phyloP scores from a whole-genome alignment of 768 basidiomycete genomes.

The Mycena capillaripes region DNA sequence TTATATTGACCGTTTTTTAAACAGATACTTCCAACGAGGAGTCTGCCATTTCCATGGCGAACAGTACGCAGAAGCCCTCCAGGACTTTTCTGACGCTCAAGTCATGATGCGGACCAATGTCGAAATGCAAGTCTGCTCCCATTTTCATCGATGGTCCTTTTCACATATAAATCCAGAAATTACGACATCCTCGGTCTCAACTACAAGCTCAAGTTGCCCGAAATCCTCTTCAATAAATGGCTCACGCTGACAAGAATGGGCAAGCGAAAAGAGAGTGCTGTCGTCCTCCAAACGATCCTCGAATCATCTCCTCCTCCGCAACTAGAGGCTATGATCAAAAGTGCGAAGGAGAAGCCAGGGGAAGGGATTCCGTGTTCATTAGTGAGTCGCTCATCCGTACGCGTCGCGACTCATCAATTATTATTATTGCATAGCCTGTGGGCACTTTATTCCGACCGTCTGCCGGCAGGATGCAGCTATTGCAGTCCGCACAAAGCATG shows the following conservation, averaged over 20 bases:
- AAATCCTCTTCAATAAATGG: slow-evolving; percentile 36
- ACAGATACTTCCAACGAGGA: slow-evolving; percentile 40
- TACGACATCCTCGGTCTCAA: slow-evolving; percentile 37
- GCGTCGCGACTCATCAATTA: neutral
- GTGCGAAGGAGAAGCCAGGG: neutral
- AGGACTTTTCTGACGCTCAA: slow-evolving; percentile 35
- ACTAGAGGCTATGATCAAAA: neutral
- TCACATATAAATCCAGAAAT: slow-evolving; percentile 28
- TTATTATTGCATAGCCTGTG: slow-evolving; percentile 18
- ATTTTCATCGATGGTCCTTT: no score
- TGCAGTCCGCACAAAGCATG: slow-evolving; percentile 12
- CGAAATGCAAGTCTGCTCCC: slow-evolving; percentile 30
- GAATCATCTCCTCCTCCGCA: slow-evolving; percentile 1
- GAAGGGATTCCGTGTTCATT: slow-evolving; percentile 4
- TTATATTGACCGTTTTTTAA: neutral
- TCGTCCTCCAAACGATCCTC: neutral
- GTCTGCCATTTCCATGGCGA: slow-evolving; percentile 26
- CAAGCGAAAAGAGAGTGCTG: slow-evolving; percentile 7
- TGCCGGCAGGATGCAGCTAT: slow-evolving; percentile 23
- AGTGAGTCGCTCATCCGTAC: neutral
- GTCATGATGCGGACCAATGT: slow-evolving; percentile 36
- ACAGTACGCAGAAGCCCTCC: slow-evolving; percentile 24
- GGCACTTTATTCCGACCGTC: slow-evolving; percentile 37
- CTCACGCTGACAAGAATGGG: slow-evolving; percentile 25
- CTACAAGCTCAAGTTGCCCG: slow-evolving; percentile 28